phyloP scores from a whole-genome alignment of 192 early-diverging fungal genomes.

The Coemansia sp. region DNA sequence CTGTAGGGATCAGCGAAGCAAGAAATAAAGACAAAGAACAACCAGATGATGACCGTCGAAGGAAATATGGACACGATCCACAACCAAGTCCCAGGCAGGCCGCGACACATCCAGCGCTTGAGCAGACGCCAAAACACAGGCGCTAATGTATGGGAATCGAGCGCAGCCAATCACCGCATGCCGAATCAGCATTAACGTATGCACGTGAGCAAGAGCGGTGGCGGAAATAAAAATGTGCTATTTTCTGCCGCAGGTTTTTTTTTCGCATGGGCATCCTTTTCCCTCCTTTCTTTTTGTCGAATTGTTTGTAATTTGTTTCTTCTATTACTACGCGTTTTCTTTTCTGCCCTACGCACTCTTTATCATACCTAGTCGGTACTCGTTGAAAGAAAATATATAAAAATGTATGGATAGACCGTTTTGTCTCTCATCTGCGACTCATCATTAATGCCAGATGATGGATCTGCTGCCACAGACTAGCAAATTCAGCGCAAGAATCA shows the following conservation, averaged over 20 bases:
- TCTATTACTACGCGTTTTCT: conserved; percentile 22
- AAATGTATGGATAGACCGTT: conserved; percentile 18
- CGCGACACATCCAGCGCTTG: neutral
- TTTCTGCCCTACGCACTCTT: conserved; percentile 7
- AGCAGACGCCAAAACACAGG: neutral
- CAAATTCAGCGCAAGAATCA: neutral
- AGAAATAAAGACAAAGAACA: neutral
- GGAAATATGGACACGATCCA: too few species aligned
- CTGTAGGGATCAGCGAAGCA: neutral
- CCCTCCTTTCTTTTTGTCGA: conserved; percentile 3
- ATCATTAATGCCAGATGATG: conserved; percentile 12
- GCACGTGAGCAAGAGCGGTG: neutral
- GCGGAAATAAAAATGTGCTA: neutral
- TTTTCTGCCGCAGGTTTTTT: too few species aligned
- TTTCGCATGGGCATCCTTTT: neutral
- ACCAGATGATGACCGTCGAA: too few species aligned
- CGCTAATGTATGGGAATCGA: conserved; percentile 19
- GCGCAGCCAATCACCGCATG: conserved; percentile 41
- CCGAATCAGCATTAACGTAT: conserved; percentile 23
- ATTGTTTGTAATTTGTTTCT: conserved; percentile 21
- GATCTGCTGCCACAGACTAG: neutral
- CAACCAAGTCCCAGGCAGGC: too few species aligned
- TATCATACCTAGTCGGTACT: conserved; percentile 13
- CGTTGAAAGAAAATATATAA: conserved; percentile 23
- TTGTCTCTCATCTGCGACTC: neutral